A percentile compares a stretch with the other conserved stretches of the same genome.
Conservation (phyloP, 768 basidiomycete genomes). For the Astraeus odoratus region DNA sequence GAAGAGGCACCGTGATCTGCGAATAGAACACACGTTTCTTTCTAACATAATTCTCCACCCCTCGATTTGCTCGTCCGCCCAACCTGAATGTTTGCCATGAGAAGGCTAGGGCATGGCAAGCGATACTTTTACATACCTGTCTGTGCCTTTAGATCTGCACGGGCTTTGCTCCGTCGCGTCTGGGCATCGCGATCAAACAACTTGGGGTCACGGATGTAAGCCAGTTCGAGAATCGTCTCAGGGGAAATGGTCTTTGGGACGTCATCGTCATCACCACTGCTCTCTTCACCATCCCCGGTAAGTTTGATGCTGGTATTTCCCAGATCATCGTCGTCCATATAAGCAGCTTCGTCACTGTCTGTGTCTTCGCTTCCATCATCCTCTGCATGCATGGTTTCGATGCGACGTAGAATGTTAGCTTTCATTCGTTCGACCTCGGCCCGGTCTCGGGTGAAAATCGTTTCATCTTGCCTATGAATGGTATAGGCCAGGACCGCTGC, state of each 20-base stretch:
- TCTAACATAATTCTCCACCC: conserved; percentile 92
- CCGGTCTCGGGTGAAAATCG: conserved; percentile 46
- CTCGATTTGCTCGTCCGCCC: conserved; percentile 82
- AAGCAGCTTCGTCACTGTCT: conserved; percentile 14
- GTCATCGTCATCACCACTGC: conserved; percentile 30
- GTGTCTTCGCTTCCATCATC: conserved; percentile 57
- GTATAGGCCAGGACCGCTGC: conserved; percentile 3
- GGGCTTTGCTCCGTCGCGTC: conserved; percentile 62
- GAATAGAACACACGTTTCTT: conserved; percentile 55
- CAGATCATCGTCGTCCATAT: conserved; percentile 43
- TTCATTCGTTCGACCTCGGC: conserved; percentile 70
- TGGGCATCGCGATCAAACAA: conserved; percentile 71
- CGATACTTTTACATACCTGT: conserved; percentile 44
- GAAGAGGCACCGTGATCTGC: conserved; percentile 1
- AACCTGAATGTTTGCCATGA: conserved; percentile 35
- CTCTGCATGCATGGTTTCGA: conserved; percentile 55
- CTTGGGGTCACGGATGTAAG: conserved; percentile 69
- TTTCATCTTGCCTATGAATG: conserved; percentile 36
- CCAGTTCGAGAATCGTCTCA: conserved; percentile 66
- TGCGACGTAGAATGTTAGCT: conserved; percentile 71
- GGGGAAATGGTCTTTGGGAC: conserved; percentile 27
- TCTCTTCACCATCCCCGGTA: conserved; percentile 51
- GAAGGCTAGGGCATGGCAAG: not conserved
- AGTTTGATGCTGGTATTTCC: conserved; percentile 37
- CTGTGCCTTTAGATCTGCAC: conserved; percentile 57